These are phyloP conservation scores for Blastocystis sp. DNA, from an alignment of 352 stramenopile genomes.

Conservation along the genomic window DNA sequence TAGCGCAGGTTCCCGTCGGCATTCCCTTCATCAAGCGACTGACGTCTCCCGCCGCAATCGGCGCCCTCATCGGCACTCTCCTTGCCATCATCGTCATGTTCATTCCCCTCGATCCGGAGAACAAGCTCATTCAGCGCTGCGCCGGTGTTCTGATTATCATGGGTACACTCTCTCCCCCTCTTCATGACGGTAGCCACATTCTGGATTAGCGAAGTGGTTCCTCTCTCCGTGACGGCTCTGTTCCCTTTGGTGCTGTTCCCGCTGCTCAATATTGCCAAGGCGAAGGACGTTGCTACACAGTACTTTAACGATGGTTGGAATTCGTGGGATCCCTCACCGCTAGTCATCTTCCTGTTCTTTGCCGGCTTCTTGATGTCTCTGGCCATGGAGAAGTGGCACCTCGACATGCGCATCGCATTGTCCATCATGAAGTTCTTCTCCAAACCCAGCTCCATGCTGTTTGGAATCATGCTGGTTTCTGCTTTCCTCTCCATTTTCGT, in stretches of 20 bases:
- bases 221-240: constrained; percentile 51
- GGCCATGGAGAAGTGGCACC: constrained; percentile 67
- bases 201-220: constrained; percentile 64
- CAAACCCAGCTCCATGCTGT: constrained; percentile 45
- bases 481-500: constrained; percentile 64
- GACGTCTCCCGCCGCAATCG: constrained; percentile 30
- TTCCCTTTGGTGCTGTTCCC: constrained; percentile 57
- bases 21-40: constrained; percentile 58
- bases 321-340: not conserved
- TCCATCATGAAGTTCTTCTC: constrained; percentile 66
- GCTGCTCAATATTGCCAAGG: constrained; percentile 34
- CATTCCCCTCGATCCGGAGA: constrained; percentile 39
- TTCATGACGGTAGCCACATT: constrained; percentile 21
- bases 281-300: constrained; percentile 1
- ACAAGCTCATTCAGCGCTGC: constrained; percentile 41
- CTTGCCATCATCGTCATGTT: constrained; percentile 67
- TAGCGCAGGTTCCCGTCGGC: not conserved
- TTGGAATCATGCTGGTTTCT: constrained; percentile 36
- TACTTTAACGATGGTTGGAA: constrained; percentile 61
- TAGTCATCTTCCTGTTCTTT: constrained; percentile 69
- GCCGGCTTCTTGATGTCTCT: constrained; percentile 66
- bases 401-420: constrained; percentile 66
- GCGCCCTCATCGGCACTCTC: constrained; percentile 47
- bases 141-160: constrained; percentile 58
- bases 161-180: constrained; percentile 10